Evolutionary conservation across 2,329 filamentous ascomycete species (phyloP), one percentile per base, ranked within the genome.

Genomic region (Raffaelea arxii): DNA sequence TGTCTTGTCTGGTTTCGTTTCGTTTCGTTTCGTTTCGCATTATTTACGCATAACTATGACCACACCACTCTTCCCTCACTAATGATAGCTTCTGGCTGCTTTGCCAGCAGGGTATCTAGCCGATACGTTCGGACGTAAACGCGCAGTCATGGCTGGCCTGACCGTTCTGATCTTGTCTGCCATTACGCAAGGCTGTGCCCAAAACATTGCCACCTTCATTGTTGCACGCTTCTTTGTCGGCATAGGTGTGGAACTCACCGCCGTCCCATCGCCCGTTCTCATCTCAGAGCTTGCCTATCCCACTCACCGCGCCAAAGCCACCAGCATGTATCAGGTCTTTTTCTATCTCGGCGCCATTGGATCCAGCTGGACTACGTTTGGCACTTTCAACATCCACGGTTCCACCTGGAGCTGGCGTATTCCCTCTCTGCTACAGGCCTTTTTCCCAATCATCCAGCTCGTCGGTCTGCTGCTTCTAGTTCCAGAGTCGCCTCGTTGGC

Each of bases 401-500:
- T 37, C 14, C 11, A 23, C 36, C 30, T 37, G 41, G 32, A 40
- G 27, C 16, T 68, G 65, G 65, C 59, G 65, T 19, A 61, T 66
- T 49, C 65, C 65, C 9, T 65, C 65, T 18, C 59, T 64, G 25
- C 63, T 68, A 56, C 65, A 70, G 53, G 69, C 59, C 25, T 53
- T 52, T 9, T 71, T 74, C 4, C 73, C 74, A 1, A 41, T 70
- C 12, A 47, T 73, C 21, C 65, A 68, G 44, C 50, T 69, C 19
- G 42, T 56, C 25, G n/a, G n/a, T n/a, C 62, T 66, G 47, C 62
- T 64, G 59, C 58, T 59, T 39, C 56, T 63, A 22, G 58, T 77
- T 4, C 76, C 77, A 2, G 77, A 81, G 56, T 74, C 68, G 2
- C 77, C 76, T 1, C 66, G 63, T 43, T 80, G 51, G 69, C 71